A percentile compares a stretch with the other conserved stretches of the same genome.
Evolutionary conservation across 345 rosid species (phyloP).

Genomic region (Arabidopsis thaliana): TAIR10.1 NC_003074.8:19767001-19767500

Average conservation of each 20-base stretch:
- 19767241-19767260: neutral
- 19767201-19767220: neutral
- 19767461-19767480: slow-evolving; percentile 9
- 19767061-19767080: slow-evolving; percentile 22
- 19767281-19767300: slow-evolving; percentile 39
- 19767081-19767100: slow-evolving; percentile 22
- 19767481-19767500: slow-evolving; percentile 29
- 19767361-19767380: slow-evolving; percentile 5
- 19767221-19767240: neutral
- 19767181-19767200: neutral
- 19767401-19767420: neutral
- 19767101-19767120: slow-evolving; percentile 28
- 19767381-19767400: neutral
- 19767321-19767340: neutral
- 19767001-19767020: neutral
- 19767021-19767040: slow-evolving; percentile 39
- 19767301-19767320: slow-evolving; percentile 1
- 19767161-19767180: slow-evolving; percentile 35
- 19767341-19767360: slow-evolving; percentile 6
- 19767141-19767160: neutral
- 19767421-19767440: neutral
- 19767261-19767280: slow-evolving; percentile 4
- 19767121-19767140: neutral
- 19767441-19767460: slow-evolving; percentile 12
- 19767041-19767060: slow-evolving; percentile 40